phyloP scores from a whole-genome alignment of 2,329 filamentous ascomycete species.

The Fusarium equiseti region DNA sequence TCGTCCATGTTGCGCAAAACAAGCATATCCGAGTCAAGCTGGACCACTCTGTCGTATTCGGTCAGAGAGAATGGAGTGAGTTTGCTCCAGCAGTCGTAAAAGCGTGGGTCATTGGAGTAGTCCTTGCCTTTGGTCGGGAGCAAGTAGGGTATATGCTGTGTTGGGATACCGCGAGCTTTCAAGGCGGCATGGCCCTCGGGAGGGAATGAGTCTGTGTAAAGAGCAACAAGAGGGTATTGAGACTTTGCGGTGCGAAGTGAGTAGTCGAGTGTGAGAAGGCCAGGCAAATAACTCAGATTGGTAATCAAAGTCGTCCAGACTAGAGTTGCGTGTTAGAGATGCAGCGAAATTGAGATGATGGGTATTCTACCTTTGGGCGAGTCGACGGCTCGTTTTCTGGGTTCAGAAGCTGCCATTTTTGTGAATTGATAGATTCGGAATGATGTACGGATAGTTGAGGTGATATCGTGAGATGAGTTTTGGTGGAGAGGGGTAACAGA shows the following conservation, averaged over 20 bases:
- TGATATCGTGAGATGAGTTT: slow-evolving; percentile 17
- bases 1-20: slow-evolving; percentile 89
- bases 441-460: background rate
- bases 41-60: slow-evolving; percentile 83
- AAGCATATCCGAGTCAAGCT: slow-evolving; percentile 91
- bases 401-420: slow-evolving; percentile 40
- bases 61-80: slow-evolving; percentile 81
- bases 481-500: slow-evolving; percentile 21
- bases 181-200: slow-evolving; percentile 76
- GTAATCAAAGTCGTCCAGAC: slow-evolving; percentile 93
- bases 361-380: slow-evolving; percentile 54
- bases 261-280: slow-evolving; percentile 83
- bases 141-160: slow-evolving; percentile 78
- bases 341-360: background rate
- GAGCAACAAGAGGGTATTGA: slow-evolving; percentile 81
- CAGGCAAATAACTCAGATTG: slow-evolving; percentile 83
- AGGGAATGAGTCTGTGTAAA: slow-evolving; percentile 85
- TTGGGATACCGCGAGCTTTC: slow-evolving; percentile 74
- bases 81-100: slow-evolving; percentile 93
- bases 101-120: slow-evolving; percentile 82
- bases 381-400: slow-evolving; percentile 51
- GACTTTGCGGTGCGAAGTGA: slow-evolving; percentile 75
- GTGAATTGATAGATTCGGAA: background rate
- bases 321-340: slow-evolving; percentile 50
- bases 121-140: slow-evolving; percentile 74